A percentile compares a stretch with the other conserved stretches of the same genome.
Conservation (phyloP, 1,284 basidiomycete species). For the Cutaneotrichosporon sp. region DNA sequence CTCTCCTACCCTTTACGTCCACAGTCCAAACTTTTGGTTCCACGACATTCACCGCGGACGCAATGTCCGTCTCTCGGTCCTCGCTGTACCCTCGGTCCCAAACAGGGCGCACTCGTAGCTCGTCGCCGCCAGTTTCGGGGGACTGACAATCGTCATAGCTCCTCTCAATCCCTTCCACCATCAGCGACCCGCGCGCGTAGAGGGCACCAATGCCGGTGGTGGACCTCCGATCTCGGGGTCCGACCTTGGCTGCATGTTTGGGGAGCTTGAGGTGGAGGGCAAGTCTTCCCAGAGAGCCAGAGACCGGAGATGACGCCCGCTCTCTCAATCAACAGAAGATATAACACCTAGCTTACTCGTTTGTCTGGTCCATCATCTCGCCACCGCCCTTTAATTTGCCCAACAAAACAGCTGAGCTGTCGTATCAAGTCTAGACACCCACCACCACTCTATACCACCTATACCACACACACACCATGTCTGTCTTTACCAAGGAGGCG, state of each 20-base stretch:
- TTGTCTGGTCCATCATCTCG: constrained; percentile 6
- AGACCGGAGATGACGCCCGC: background rate
- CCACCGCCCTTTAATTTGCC: background rate
- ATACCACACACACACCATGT: constrained; percentile 47
- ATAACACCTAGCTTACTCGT: background rate
- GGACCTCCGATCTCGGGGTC: constrained; percentile 1
- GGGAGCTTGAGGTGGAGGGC: background rate
- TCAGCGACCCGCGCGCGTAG: background rate
- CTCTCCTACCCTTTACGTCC: background rate
- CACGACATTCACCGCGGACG: no score
- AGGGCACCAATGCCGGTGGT: background rate
- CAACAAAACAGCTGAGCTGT: constrained; percentile 8
- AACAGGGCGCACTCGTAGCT: background rate
- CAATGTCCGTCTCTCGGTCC: no score
- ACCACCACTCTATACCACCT: background rate
- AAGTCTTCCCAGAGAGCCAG: background rate
- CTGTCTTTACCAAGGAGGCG: constrained; percentile 53
- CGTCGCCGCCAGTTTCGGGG: background rate
- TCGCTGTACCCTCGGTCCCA: background rate
- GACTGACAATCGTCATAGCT: background rate
- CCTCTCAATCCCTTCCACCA: background rate
- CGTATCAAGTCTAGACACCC: constrained; percentile 1
- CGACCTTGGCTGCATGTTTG: background rate
- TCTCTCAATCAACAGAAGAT: background rate
- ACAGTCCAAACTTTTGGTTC: no score